A percentile compares a stretch with the other conserved stretches of the same genome.
These are phyloP conservation scores for Platanus orientalis DNA, from an alignment of 164 flowering plant genomes.

Conservation along the genomic window DNA sequence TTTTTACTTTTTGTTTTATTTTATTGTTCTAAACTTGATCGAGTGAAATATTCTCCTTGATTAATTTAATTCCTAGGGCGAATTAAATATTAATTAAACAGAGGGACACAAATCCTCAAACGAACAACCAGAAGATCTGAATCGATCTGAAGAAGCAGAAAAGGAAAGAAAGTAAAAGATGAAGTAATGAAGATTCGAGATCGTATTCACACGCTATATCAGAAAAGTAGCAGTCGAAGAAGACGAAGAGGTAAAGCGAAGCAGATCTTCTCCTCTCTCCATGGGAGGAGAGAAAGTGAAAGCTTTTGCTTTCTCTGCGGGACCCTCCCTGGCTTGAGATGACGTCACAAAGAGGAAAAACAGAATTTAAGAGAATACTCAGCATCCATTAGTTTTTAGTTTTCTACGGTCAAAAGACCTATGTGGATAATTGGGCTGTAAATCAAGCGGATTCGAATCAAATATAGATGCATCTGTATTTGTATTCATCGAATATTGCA, in stretches of 20 bases:
- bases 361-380: too few relatives aligned
- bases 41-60: too few relatives aligned
- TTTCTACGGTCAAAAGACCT: too few relatives aligned
- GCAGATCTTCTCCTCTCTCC: not conserved
- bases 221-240: not conserved
- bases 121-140: not conserved
- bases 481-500: too few relatives aligned
- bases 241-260: not conserved
- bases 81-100: not conserved
- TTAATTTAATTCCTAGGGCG: not conserved
- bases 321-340: not conserved
- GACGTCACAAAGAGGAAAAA: too few relatives aligned
- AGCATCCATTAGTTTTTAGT: too few relatives aligned
- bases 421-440: too few relatives aligned
- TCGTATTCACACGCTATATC: not conserved
- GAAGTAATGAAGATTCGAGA: constrained; percentile 22
- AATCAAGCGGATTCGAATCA: too few relatives aligned
- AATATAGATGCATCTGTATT: too few relatives aligned
- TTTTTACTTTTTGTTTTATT: not conserved
- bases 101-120: not conserved
- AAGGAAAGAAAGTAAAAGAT: constrained; percentile 1
- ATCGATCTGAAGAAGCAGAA: not conserved
- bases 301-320: constrained; percentile 2
- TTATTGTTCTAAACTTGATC: not conserved
- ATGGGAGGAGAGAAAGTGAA: not conserved